Evolutionary conservation across 306 rosid species (phyloP), one percentile per base, ranked within the genome.

Genomic region (barrel medic (Medicago truncatula)): DNA sequence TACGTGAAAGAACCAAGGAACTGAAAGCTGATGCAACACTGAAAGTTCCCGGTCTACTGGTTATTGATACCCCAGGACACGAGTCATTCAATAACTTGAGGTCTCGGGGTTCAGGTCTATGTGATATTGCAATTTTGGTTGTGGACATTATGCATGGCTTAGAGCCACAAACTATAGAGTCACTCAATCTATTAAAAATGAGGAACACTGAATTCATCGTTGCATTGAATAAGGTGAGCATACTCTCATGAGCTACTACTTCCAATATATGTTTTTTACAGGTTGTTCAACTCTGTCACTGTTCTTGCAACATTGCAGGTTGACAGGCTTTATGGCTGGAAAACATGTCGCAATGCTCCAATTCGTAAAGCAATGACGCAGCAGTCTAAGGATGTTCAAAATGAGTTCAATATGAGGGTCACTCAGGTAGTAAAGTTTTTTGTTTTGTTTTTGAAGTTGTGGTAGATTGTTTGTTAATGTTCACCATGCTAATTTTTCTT

Each of bases 81-180:
- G 99, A 95, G 50, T 92, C 99, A 0, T 95, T 95, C 80, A 80
- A 93, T 23, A 95, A 95, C 81, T 73, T 95, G 39, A 87, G 99
- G 75, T 90, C 99, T 63, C 87, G 99, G 67, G 99, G 99, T 78
- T 95, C 99, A 7, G 96, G 99, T 53, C 76, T 92, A 79, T 92
- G 99, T 78, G 99, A 95, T 81, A 92, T 92, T 69, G 98, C 99
- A 46, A 92, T 95, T 82, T 85, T 92, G 88, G 98, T 95, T 67
- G 99, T 95, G 64, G 99, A 95, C 82, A 90, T 95, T 65, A 95
- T 95, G 99, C 98, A 95, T 75, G 99, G 99, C 66, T 83, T 95
- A 78, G 96, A 95, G 89, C 99, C 82, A 34, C 99, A 92, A 66
- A 95, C 99, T 70, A 92, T 89, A 58, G 99, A 95, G 78, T 95